phyloP scores from a whole-genome alignment of 176 grass and related monocot genomes.

The Canna indica region DNA sequence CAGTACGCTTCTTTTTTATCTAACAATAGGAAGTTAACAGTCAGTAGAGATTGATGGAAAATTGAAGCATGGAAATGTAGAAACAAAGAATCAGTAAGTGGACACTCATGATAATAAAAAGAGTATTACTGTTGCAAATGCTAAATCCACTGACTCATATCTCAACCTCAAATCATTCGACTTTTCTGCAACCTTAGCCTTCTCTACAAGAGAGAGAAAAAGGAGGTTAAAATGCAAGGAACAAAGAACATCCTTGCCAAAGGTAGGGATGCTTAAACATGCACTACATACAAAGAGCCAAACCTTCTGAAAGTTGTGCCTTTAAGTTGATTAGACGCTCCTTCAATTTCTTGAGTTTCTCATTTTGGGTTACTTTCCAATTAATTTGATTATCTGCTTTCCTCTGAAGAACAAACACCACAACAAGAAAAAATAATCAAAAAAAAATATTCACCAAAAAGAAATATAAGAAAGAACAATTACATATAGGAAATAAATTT shows the following conservation, averaged over 20 bases:
- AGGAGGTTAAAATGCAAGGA: not conserved
- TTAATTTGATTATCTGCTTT: slow-evolving; percentile 62
- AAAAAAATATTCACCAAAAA: slow-evolving; percentile 7
- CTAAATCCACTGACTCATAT: slow-evolving; percentile 37
- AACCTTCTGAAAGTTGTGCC: slow-evolving; percentile 38
- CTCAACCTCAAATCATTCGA: slow-evolving; percentile 39
- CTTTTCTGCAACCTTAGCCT: slow-evolving; percentile 46
- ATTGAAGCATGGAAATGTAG: not conserved
- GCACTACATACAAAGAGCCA: slow-evolving; percentile 12
- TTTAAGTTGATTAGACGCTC: slow-evolving; percentile 40
- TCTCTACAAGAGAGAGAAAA: slow-evolving; percentile 39
- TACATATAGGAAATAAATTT: too few species aligned
- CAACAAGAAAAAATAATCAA: slow-evolving; percentile 4
- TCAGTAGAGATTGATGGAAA: not conserved
- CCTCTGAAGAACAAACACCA: slow-evolving; percentile 30
- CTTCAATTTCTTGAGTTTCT: slow-evolving; percentile 62
- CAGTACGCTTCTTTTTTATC: slow-evolving; percentile 34
- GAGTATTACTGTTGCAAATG: slow-evolving; percentile 42
- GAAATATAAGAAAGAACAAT: slow-evolving; percentile 1
- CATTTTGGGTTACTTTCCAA: slow-evolving; percentile 55
- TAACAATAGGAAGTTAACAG: slow-evolving; percentile 21
- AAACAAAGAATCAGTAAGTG: not conserved
- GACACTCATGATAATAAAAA: not conserved
- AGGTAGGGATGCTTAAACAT: not conserved
- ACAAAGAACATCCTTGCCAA: slow-evolving; percentile 16